phyloP scores from a whole-genome alignment of 805 yeast species.

The Hyphopichia homilentoma region DNA sequence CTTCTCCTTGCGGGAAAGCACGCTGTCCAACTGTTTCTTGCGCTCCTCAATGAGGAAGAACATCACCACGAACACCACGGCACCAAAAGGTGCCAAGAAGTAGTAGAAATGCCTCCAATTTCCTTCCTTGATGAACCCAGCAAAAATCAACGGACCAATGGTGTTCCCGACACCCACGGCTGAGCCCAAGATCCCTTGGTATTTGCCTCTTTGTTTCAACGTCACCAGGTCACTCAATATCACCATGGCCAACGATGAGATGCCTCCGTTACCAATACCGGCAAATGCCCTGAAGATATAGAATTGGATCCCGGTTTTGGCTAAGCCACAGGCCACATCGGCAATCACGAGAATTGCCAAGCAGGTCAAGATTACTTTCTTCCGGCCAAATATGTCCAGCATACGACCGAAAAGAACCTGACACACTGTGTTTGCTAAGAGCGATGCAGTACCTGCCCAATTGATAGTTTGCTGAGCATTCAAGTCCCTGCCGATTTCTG shows the following conservation, averaged over 20 bases:
- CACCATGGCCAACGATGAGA: constrained; percentile 48
- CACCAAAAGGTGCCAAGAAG: constrained; percentile 41
- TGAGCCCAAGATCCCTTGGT: constrained; percentile 53
- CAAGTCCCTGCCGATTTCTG: constrained; percentile 46
- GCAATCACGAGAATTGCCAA: constrained; percentile 37
- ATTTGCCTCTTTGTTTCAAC: constrained; percentile 50
- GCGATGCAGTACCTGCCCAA: constrained; percentile 57
- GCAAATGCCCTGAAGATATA: constrained; percentile 51
- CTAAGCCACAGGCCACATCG: constrained; percentile 50
- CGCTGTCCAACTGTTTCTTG: constrained; percentile 17
- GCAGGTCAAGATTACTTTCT: constrained; percentile 37
- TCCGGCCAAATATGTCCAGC: constrained; percentile 55
- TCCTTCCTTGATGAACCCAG: constrained; percentile 41
- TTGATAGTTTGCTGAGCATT: constrained; percentile 46
- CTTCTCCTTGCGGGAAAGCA: constrained; percentile 29
- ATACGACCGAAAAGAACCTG: constrained; percentile 53
- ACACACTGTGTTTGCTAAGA: constrained; percentile 49
- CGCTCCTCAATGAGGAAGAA: constrained; percentile 34
- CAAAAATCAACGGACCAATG: constrained; percentile 55
- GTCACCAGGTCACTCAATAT: constrained; percentile 53
- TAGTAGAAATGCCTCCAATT: constrained; percentile 56
- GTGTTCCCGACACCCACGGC: constrained; percentile 51
- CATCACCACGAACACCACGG: constrained; percentile 25
- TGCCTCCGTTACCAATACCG: constrained; percentile 56
- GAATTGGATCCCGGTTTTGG: constrained; percentile 45